Evolutionary conservation across 176 grass and related monocot genomes (phyloP).

Genomic region (Phragmites australis): DNA sequence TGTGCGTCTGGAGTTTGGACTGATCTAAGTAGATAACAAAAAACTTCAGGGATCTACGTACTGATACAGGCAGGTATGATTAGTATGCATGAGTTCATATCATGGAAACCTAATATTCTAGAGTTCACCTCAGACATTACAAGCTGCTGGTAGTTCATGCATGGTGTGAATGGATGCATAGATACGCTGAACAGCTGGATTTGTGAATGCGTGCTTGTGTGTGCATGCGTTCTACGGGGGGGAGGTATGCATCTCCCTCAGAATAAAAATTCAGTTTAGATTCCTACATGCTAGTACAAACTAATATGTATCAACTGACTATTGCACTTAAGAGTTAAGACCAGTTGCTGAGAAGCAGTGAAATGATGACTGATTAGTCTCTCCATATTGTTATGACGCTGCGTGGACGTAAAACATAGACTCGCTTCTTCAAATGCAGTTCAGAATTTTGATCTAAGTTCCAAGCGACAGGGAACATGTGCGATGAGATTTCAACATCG

Average conservation of each 20-base stretch:
- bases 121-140: neutral
- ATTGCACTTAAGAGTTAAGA: neutral
- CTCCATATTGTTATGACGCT: neutral
- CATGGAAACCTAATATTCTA: neutral
- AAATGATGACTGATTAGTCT: neutral
- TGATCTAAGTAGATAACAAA: slow-evolving; percentile 1
- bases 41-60: neutral
- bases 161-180: neutral
- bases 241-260: neutral
- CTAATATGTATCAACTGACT: neutral
- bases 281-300: too few species aligned
- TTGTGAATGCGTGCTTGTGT: neutral
- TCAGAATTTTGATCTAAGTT: neutral
- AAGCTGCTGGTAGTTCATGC: neutral
- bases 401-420: too few species aligned
- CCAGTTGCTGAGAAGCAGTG: neutral
- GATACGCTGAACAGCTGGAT: too few species aligned
- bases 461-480: slow-evolving; percentile 10
- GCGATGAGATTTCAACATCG: neutral
- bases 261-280: neutral
- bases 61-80: neutral
- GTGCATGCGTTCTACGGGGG: neutral
- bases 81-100: neutral
- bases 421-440: too few species aligned
- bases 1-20: neutral